Evolutionary conservation across 106 monocot genomes (phyloP).

Genomic region (Vanilla planifolia): DNA sequence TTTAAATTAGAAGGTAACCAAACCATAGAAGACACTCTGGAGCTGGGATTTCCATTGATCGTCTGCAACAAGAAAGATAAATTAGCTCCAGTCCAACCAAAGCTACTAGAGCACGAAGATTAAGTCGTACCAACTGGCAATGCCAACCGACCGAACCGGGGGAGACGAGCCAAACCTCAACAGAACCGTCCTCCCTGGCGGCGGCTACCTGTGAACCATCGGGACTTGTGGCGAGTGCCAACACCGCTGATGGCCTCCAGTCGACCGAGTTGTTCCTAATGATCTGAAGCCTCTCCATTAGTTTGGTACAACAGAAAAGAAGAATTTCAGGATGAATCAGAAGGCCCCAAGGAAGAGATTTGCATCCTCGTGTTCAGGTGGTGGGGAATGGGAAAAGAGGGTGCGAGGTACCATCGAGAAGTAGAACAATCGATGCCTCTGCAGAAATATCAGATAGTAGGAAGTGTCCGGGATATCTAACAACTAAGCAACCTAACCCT

Average conservation of each 20-base stretch:
- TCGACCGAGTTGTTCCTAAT: constrained; percentile 40
- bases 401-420: no score
- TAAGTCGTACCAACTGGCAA: constrained; percentile 55
- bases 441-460: no score
- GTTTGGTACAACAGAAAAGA: not conserved
- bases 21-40: constrained; percentile 75
- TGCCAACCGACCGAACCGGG: constrained; percentile 98
- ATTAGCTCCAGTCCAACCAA: not conserved
- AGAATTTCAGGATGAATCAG: no score
- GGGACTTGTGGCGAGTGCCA: constrained; percentile 65
- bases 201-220: constrained; percentile 79
- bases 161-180: constrained; percentile 92
- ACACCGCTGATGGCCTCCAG: constrained; percentile 76
- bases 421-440: no score
- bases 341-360: no score
- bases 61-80: constrained; percentile 34
- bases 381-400: no score
- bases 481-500: no score
- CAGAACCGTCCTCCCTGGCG: constrained; percentile 61
- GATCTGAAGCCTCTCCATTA: constrained; percentile 54
- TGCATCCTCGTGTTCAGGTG: no score
- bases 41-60: constrained; percentile 56
- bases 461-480: no score
- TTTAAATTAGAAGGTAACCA: constrained; percentile 37
- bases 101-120: not conserved